Evolutionary conservation across 1,284 basidiomycete species (phyloP).

Genomic region (Ceratobasidium sp.): DNA sequence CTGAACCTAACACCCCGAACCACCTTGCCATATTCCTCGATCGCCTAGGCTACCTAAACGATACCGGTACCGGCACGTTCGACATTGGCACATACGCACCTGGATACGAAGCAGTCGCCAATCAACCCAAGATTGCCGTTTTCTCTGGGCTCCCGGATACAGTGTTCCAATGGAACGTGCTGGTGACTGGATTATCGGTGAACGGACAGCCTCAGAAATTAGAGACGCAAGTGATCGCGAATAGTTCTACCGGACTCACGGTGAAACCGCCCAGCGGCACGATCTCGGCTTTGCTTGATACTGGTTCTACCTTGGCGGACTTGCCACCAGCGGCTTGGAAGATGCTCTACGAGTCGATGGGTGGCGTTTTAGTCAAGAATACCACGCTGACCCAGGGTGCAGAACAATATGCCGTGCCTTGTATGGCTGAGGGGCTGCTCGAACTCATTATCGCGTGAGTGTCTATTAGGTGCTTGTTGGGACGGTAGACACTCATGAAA

Average conservation of each 20-base stretch:
- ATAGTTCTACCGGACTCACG: background rate
- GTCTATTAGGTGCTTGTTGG: too few relatives aligned
- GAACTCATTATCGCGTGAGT: slow-evolving; percentile 30
- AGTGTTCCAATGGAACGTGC: slow-evolving; percentile 16
- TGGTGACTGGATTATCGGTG: slow-evolving; percentile 2
- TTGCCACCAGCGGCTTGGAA: slow-evolving; percentile 13
- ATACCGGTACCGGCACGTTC: slow-evolving; percentile 23
- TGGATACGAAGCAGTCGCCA: slow-evolving; percentile 17
- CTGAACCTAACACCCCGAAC: slow-evolving; percentile 23
- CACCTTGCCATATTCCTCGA: slow-evolving; percentile 37
- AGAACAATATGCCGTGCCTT: slow-evolving; percentile 16
- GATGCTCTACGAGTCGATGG: slow-evolving; percentile 26
- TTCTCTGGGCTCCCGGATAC: background rate
- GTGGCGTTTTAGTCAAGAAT: slow-evolving; percentile 15
- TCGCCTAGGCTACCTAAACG: slow-evolving; percentile 18
- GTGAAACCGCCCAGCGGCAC: slow-evolving; percentile 12
- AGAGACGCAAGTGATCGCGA: background rate
- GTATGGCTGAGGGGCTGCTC: slow-evolving; percentile 25
- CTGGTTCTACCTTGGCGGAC: slow-evolving; percentile 9
- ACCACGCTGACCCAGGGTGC: background rate
- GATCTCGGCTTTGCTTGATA: slow-evolving; percentile 29
- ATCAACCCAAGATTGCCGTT: slow-evolving; percentile 10
- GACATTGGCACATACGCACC: slow-evolving; percentile 33
- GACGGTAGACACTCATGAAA: background rate
- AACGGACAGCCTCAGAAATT: slow-evolving; percentile 12